These are phyloP conservation scores for Claviceps africana DNA, from an alignment of 2,329 filamentous ascomycete genomes.

Conservation along the genomic window DNA sequence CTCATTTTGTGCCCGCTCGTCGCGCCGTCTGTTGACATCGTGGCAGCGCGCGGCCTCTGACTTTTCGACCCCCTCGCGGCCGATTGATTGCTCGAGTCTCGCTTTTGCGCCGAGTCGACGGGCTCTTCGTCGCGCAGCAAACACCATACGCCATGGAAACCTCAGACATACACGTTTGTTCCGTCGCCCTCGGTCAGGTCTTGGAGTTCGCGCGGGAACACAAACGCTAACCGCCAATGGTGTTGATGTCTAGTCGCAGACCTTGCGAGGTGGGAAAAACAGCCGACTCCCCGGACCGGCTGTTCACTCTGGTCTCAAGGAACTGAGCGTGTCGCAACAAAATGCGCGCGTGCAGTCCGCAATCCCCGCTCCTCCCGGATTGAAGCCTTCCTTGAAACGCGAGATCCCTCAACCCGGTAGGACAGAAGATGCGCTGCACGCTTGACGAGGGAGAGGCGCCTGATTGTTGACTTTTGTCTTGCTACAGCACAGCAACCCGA, in stretches of 20 bases:
- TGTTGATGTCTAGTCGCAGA: conserved; percentile 7
- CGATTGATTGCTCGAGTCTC: neutral
- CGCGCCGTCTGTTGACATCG: conserved; percentile 11
- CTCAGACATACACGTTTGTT: conserved; percentile 18
- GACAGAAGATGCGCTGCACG: neutral
- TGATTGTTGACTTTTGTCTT: conserved; percentile 8
- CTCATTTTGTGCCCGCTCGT: conserved; percentile 8
- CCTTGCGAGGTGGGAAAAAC: conserved; percentile 16
- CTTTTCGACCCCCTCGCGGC: conserved; percentile 17
- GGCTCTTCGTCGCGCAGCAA: conserved; percentile 8
- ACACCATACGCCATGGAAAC: conserved; percentile 18
- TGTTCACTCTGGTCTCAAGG: conserved; percentile 25
- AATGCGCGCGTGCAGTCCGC: conserved; percentile 37
- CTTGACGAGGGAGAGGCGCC: neutral
- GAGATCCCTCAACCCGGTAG: conserved; percentile 30
- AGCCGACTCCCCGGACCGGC: conserved; percentile 20
- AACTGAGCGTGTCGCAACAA: conserved; percentile 46
- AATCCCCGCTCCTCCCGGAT: conserved; percentile 24
- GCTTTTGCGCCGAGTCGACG: neutral
- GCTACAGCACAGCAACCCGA: conserved; percentile 37
- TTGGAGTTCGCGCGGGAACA: neutral
- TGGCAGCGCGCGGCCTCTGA: conserved; percentile 25
- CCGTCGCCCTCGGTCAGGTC: neutral
- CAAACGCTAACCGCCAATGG: neutral
- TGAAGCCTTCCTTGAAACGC: conserved; percentile 35